phyloP scores from a whole-genome alignment of 768 basidiomycete genomes.

The Kwoniella sp. region DNA sequence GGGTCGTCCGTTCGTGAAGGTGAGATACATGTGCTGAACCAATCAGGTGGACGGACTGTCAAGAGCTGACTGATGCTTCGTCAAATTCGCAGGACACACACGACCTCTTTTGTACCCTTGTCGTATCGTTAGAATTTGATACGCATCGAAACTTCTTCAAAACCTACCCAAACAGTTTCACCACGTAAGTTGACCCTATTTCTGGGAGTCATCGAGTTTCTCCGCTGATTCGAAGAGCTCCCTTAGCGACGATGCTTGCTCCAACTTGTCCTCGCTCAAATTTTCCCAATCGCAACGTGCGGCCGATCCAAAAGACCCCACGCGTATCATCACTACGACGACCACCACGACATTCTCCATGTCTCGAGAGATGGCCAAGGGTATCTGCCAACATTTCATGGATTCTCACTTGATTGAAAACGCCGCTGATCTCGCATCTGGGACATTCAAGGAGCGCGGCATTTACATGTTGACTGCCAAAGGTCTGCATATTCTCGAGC shows the following conservation, averaged over 20 bases:
- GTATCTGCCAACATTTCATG: slow-evolving; percentile 99
- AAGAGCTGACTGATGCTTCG: slow-evolving; percentile 13
- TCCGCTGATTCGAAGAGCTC: slow-evolving; percentile 1
- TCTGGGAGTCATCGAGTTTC: neutral
- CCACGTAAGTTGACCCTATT: slow-evolving; percentile 69
- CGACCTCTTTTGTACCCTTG: slow-evolving; percentile 93
- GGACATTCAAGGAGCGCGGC: slow-evolving; percentile 95
- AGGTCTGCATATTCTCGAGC: slow-evolving; percentile 95
- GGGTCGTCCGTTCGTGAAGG: slow-evolving; percentile 91
- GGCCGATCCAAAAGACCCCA: slow-evolving; percentile 95
- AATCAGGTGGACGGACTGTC: no score
- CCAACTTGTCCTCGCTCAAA: slow-evolving; percentile 90
- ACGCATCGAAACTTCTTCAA: slow-evolving; percentile 96
- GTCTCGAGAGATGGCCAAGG: slow-evolving; percentile 99
- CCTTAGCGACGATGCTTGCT: slow-evolving; percentile 90
- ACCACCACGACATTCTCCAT: slow-evolving; percentile 99
- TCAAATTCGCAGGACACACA: slow-evolving; percentile 82
- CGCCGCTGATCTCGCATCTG: slow-evolving; percentile 82
- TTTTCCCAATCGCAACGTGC: slow-evolving; percentile 99
- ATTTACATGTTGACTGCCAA: slow-evolving; percentile 95
- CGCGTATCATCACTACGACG: slow-evolving; percentile 96
- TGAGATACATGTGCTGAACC: slow-evolving; percentile 49
- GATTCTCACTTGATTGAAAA: slow-evolving; percentile 97
- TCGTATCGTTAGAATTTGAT: slow-evolving; percentile 85
- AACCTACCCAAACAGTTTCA: slow-evolving; percentile 89